A percentile compares a stretch with the other conserved stretches of the same genome.
Evolutionary conservation across 2,329 filamentous ascomycete species (phyloP).

Genomic region (Penicillium sp.): DNA sequence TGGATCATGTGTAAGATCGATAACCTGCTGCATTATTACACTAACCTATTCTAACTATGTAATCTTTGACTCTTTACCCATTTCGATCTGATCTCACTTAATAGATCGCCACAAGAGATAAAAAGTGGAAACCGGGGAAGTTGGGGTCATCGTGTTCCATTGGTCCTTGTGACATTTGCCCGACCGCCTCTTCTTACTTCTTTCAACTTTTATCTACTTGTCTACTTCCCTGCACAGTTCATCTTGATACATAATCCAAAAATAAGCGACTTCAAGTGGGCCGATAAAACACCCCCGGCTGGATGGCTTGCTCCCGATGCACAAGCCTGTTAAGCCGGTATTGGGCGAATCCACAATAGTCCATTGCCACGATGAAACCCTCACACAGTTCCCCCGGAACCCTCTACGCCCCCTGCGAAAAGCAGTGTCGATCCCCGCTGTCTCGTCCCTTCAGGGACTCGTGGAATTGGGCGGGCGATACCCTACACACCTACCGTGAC

Average conservation of each 20-base stretch:
- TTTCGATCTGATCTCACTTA: neutral
- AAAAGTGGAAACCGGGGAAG: conserved; percentile 4
- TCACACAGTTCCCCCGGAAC: conserved; percentile 4
- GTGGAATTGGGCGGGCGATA: conserved; percentile 34
- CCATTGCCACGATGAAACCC: conserved; percentile 19
- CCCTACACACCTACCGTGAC: conserved; percentile 44
- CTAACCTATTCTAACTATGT: neutral
- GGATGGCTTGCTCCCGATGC: conserved; percentile 25
- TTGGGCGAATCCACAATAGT: conserved; percentile 30
- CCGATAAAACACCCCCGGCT: conserved; percentile 11
- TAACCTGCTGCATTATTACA: neutral
- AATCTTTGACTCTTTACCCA: no score
- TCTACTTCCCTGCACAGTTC: neutral
- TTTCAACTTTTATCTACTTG: neutral
- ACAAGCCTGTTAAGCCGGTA: conserved; percentile 30
- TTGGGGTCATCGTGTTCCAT: conserved; percentile 15
- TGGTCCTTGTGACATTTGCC: conserved; percentile 23
- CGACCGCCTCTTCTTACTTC: conserved; percentile 13
- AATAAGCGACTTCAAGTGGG: conserved; percentile 5
- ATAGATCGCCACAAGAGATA: neutral
- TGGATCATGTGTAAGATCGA: conserved; percentile 10
- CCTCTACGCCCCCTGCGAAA: conserved; percentile 21
- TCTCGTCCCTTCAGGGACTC: conserved; percentile 35
- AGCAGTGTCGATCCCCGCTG: conserved; percentile 28
- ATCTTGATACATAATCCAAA: neutral